phyloP scores from a whole-genome alignment of 768 basidiomycete genomes.

The Tulasnella calospora region DNA sequence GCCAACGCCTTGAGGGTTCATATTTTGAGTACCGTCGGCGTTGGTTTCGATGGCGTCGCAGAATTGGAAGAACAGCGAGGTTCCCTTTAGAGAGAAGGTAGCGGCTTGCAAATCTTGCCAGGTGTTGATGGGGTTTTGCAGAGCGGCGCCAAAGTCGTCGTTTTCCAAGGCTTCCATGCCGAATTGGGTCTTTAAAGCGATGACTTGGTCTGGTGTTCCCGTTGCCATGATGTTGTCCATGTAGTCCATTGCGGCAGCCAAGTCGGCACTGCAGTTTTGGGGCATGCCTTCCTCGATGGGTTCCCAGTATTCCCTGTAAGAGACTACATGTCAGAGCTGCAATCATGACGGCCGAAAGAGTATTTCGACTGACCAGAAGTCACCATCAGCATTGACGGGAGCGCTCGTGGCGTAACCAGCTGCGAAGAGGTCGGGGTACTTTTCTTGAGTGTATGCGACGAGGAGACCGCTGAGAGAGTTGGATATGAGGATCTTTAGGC shows the following conservation, averaged over 20 bases:
- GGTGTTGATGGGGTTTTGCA: conserved; percentile 7
- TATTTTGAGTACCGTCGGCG: neutral
- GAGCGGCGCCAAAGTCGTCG: conserved; percentile 15
- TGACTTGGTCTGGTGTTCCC: conserved; percentile 4
- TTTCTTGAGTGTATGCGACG: conserved; percentile 16
- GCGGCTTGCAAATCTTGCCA: conserved; percentile 17
- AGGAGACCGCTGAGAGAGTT: conserved; percentile 11
- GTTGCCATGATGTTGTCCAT: conserved; percentile 5
- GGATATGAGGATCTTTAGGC: neutral
- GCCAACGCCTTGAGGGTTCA: neutral
- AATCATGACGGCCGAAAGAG: neutral
- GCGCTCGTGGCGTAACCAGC: conserved; percentile 26
- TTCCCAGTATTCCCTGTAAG: conserved; percentile 23
- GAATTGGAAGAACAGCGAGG: conserved; percentile 19
- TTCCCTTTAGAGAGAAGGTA: neutral
- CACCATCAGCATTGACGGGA: conserved; percentile 25
- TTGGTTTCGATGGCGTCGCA: conserved; percentile 26
- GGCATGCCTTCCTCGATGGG: conserved; percentile 28
- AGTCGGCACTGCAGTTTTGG: conserved; percentile 27
- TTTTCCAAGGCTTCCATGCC: conserved; percentile 3
- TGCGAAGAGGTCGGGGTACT: conserved; percentile 23
- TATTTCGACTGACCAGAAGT: conserved; percentile 14
- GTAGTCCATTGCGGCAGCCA: conserved; percentile 6
- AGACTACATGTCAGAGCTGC: neutral
- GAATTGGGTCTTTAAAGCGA: neutral